phyloP scores from a whole-genome alignment of 108 stramenopile genomes.

The Skeletonema grethae region DNA sequence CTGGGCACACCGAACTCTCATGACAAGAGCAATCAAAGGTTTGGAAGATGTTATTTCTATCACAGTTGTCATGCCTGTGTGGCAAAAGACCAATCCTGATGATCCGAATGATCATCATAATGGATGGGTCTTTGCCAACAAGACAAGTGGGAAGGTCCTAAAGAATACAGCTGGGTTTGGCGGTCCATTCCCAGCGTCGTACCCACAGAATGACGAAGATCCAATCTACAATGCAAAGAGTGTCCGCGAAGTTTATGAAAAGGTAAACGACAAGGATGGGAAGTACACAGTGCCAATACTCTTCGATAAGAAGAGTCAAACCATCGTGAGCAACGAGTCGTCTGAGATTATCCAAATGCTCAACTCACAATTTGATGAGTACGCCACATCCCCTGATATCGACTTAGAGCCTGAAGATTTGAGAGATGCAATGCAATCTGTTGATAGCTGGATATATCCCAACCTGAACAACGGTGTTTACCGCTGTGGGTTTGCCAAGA shows the following conservation, averaged over 20 bases:
- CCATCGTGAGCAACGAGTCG: constrained; percentile 98
- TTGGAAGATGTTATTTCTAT: constrained; percentile 88
- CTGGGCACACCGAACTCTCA: constrained; percentile 84
- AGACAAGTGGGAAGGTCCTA: constrained; percentile 26
- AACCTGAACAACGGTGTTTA: constrained; percentile 97
- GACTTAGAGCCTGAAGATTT: constrained; percentile 91
- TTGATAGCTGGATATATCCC: constrained; percentile 92
- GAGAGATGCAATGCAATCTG: constrained; percentile 73
- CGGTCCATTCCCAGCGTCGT: constrained; percentile 75
- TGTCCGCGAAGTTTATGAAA: constrained; percentile 88
- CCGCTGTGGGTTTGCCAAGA: constrained; percentile 93
- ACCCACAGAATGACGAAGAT: constrained; percentile 80
- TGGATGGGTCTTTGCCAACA: constrained; percentile 92
- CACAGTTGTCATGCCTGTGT: constrained; percentile 84
- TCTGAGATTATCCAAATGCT: constrained; percentile 97
- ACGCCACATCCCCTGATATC: constrained; percentile 71
- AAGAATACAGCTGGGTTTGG: constrained; percentile 67
- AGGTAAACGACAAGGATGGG: constrained; percentile 69
- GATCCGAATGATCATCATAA: constrained; percentile 80
- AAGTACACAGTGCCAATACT: constrained; percentile 97
- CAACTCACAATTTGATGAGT: constrained; percentile 88
- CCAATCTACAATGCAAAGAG: constrained; percentile 56
- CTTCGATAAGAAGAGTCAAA: constrained; percentile 91
- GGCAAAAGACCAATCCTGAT: constrained; percentile 82
- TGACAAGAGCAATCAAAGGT: constrained; percentile 88